A percentile compares a stretch with the other conserved stretches of the same genome.
phyloP scores from a whole-genome alignment of 495 filamentous ascomycete genomes.

The Saxispiralis lemnorum region DNA sequence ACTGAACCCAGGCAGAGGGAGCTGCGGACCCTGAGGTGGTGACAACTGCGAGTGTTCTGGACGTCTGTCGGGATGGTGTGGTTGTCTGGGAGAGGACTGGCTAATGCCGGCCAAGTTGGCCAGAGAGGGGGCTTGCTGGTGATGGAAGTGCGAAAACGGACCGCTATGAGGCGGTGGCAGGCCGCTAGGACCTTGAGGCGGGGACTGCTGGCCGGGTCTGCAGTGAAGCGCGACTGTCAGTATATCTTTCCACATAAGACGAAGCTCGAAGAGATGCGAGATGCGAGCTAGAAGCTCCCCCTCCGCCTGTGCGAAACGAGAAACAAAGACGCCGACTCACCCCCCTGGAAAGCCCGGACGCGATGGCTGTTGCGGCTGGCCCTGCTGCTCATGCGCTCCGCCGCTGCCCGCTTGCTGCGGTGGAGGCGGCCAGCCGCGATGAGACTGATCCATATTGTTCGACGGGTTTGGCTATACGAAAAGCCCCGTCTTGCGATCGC shows the following conservation, averaged over 20 bases:
- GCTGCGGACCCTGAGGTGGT: constrained; percentile 1
- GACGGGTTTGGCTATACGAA: too few species aligned
- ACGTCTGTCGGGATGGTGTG: background rate
- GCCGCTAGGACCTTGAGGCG: constrained; percentile 1
- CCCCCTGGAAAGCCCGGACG: too few species aligned
- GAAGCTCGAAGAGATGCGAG: background rate
- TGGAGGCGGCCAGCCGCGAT: constrained; percentile 11
- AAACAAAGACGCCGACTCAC: too few species aligned
- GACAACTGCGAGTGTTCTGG: constrained; percentile 2
- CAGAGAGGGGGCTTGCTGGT: constrained; percentile 11
- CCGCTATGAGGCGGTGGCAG: constrained; percentile 11
- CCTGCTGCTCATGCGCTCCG: constrained; percentile 1
- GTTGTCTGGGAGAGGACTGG: constrained; percentile 14
- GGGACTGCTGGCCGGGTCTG: constrained; percentile 10
- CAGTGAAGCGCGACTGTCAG: background rate
- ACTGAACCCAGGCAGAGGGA: constrained; percentile 11
- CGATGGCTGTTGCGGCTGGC: constrained; percentile 3
- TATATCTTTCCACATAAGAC: too few species aligned
- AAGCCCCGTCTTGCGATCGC: too few species aligned
- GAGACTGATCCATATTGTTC: constrained; percentile 7
- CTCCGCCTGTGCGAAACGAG: too few species aligned
- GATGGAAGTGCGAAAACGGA: constrained; percentile 10
- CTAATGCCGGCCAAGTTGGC: constrained; percentile 11
- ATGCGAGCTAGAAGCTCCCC: background rate
- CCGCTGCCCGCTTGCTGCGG: constrained; percentile 7